Conservation (phyloP, 2,329 filamentous ascomycete species). For the Dactylellina parvicollis region DNA sequence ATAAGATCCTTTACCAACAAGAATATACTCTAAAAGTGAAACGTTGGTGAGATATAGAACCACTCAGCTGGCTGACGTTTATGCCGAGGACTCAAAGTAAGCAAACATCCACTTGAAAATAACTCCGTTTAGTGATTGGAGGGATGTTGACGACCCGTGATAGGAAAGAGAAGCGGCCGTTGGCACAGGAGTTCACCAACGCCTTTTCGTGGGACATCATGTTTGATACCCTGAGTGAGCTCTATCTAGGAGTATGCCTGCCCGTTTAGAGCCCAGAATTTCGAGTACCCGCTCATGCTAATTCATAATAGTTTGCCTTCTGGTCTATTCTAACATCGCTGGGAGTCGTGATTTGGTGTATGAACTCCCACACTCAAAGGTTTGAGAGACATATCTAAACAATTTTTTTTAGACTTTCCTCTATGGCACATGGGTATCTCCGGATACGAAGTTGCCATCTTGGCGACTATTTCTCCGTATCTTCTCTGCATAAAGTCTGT, state of each 20-base stretch:
- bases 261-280: neutral
- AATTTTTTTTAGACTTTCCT: slow-evolving; percentile 76
- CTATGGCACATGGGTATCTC: slow-evolving; percentile 99
- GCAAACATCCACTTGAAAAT: slow-evolving; percentile 13
- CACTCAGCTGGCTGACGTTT: slow-evolving; percentile 46
- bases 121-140: neutral
- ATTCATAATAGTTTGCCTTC: slow-evolving; percentile 77
- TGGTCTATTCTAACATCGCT: slow-evolving; percentile 94
- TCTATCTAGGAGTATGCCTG: slow-evolving; percentile 83
- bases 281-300: slow-evolving; percentile 12
- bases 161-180: slow-evolving; percentile 76
- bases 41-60: slow-evolving; percentile 54
- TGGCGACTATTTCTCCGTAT: slow-evolving; percentile 83
- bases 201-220: slow-evolving; percentile 78
- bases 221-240: slow-evolving; percentile 83
- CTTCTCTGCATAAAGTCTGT: slow-evolving; percentile 77
- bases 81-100: slow-evolving; percentile 51
- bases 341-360: slow-evolving; percentile 91
- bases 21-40: slow-evolving; percentile 54
- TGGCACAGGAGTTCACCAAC: slow-evolving; percentile 74
- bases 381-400: slow-evolving; percentile 1
- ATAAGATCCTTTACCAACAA: slow-evolving; percentile 50
- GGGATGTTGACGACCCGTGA: slow-evolving; percentile 36
- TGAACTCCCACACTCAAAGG: slow-evolving; percentile 60
- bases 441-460: slow-evolving; percentile 89